A percentile compares a stretch with the other conserved stretches of the same genome.
These are phyloP conservation scores for Colletotrichum neosansevieriae DNA, from an alignment of 2,329 filamentous ascomycete species.

Conservation along the genomic window DNA sequence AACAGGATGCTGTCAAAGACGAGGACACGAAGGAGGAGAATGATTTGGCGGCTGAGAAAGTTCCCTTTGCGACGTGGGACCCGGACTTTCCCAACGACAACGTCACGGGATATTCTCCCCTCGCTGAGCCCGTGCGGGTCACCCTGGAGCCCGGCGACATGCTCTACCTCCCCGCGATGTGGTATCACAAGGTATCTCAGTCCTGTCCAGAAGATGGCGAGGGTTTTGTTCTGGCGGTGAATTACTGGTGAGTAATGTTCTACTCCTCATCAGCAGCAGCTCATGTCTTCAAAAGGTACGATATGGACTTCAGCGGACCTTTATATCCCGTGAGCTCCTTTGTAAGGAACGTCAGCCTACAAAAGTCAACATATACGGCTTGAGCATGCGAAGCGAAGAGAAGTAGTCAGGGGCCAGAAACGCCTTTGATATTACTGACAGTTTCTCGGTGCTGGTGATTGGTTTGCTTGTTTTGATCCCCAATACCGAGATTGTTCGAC, in stretches of 20 bases:
- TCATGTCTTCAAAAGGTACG: conserved; percentile 68
- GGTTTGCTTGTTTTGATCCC: conserved; percentile 20
- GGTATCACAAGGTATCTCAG: conserved; percentile 85
- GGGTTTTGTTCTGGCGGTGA: conserved; percentile 81
- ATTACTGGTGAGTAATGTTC: conserved; percentile 75
- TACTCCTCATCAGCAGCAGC: background rate
- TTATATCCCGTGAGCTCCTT: conserved; percentile 74
- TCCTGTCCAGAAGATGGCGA: conserved; percentile 75
- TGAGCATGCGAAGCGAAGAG: background rate
- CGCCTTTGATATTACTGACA: conserved; percentile 11
- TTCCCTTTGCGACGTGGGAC: conserved; percentile 82
- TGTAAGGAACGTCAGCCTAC: conserved; percentile 55
- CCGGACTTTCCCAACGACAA: conserved; percentile 68
- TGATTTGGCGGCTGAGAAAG: conserved; percentile 42
- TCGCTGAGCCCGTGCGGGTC: conserved; percentile 73
- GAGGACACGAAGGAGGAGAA: conserved; percentile 41
- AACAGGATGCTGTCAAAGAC: conserved; percentile 50
- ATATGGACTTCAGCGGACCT: conserved; percentile 80
- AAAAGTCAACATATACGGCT: background rate
- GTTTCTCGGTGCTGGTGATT: conserved; percentile 21
- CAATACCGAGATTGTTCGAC: conserved; percentile 7
- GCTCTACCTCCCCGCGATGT: conserved; percentile 84
- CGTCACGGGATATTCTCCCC: conserved; percentile 68
- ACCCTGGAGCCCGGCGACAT: conserved; percentile 81
- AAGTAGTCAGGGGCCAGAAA: background rate